These are phyloP conservation scores for Wallacemonas sp. DNA, from an alignment of 208 protist species.

Conservation along the genomic window DNA sequence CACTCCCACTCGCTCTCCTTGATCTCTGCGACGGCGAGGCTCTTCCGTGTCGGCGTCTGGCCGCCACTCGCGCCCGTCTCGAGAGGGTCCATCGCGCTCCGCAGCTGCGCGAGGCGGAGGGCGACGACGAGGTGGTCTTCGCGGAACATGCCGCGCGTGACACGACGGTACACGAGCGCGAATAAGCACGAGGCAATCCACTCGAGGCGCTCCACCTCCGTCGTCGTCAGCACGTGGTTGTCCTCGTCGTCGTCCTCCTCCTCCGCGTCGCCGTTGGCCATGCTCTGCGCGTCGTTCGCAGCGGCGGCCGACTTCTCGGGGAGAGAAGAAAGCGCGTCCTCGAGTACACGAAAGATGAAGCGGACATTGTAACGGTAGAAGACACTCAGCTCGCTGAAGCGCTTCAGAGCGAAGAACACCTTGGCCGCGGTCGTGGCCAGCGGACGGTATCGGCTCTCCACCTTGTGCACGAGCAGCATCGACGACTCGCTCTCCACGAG, in stretches of 20 bases:
- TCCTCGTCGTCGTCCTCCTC: constrained; percentile 20
- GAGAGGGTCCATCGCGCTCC: constrained; percentile 56
- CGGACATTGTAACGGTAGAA: constrained; percentile 98
- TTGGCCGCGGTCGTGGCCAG: constrained; percentile 88
- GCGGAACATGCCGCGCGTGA: constrained; percentile 92
- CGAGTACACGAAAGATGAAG: constrained; percentile 95
- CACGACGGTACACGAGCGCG: constrained; percentile 67
- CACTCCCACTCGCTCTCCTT: constrained; percentile 73
- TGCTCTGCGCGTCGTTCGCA: not conserved
- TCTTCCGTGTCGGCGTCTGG: not conserved
- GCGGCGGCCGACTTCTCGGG: constrained; percentile 20
- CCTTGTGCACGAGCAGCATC: constrained; percentile 85
- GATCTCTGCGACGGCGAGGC: constrained; percentile 28
- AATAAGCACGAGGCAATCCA: constrained; percentile 71
- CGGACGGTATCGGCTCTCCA: constrained; percentile 92
- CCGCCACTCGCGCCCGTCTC: not conserved
- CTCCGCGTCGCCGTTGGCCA: not conserved
- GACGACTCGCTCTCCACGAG: constrained; percentile 93
- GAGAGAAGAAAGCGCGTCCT: constrained; percentile 76
- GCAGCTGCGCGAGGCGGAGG: constrained; percentile 93
- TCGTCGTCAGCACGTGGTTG: constrained; percentile 12
- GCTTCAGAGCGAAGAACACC: constrained; percentile 96
- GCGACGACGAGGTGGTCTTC: constrained; percentile 95
- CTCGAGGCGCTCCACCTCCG: constrained; percentile 36
- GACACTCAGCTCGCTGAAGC: constrained; percentile 92